Conservation (phyloP, 2,329 filamentous ascomycete genomes). For the Paecilomyces formosus region DNA sequence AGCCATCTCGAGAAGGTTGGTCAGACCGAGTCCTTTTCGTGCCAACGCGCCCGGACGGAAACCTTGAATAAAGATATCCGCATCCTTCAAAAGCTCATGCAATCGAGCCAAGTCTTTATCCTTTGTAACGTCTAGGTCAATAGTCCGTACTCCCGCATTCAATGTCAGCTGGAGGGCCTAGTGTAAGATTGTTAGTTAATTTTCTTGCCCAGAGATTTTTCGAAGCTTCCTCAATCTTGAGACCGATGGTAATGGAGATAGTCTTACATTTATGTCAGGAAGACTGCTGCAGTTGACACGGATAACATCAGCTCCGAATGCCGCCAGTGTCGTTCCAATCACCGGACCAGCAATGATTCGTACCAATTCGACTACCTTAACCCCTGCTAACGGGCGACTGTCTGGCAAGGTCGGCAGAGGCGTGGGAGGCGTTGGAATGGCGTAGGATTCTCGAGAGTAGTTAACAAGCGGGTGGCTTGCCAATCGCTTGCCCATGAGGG, state of each 20-base stretch:
- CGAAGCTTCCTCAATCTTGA: no score
- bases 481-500: slow-evolving; percentile 37
- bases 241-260: slow-evolving; percentile 14
- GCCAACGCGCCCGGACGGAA: slow-evolving; percentile 42
- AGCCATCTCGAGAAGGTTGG: slow-evolving; percentile 35
- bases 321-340: slow-evolving; percentile 35
- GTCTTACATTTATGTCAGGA: slow-evolving; percentile 20
- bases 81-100: slow-evolving; percentile 37
- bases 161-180: not conserved
- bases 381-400: slow-evolving; percentile 32
- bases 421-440: slow-evolving; percentile 23
- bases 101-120: slow-evolving; percentile 34
- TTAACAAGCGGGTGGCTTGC: slow-evolving; percentile 39
- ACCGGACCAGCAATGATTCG: slow-evolving; percentile 40
- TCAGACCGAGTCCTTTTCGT: slow-evolving; percentile 9
- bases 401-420: not conserved
- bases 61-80: slow-evolving; percentile 49
- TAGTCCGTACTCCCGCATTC: not conserved
- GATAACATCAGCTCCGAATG: slow-evolving; percentile 41
- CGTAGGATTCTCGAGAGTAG: slow-evolving; percentile 26
- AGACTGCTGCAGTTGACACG: slow-evolving; percentile 38
- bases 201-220: not conserved
- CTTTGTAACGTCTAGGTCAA: not conserved
- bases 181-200: not conserved
- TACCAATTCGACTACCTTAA: slow-evolving; percentile 45